Conservation (phyloP, 2,329 filamentous ascomycete species). For the Paraconiothyrium brasiliense region DNA sequence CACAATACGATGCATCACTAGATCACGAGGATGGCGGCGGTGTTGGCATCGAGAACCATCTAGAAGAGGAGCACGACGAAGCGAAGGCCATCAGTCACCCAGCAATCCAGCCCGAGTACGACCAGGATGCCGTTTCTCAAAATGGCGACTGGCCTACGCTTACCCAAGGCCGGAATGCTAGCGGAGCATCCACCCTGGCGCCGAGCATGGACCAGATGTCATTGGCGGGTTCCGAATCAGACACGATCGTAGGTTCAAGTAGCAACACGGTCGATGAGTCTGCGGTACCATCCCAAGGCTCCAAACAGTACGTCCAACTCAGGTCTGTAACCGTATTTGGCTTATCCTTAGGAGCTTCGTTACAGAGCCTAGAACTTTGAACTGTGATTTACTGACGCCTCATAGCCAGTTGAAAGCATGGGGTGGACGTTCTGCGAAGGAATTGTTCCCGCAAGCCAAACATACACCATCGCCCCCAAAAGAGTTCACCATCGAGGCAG, state of each 20-base stretch:
- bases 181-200: conserved; percentile 16
- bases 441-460: conserved; percentile 50
- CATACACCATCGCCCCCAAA: conserved; percentile 32
- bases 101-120: conserved; percentile 36
- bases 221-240: conserved; percentile 23
- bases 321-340: background rate
- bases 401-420: conserved; percentile 32
- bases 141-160: conserved; percentile 34
- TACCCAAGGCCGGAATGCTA: conserved; percentile 11
- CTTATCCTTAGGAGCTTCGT: background rate
- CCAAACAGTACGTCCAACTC: background rate
- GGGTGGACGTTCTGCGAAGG: conserved; percentile 31
- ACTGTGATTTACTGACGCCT: conserved; percentile 2
- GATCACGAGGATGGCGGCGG: conserved; percentile 44
- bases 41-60: conserved; percentile 21
- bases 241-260: conserved; percentile 21
- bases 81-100: conserved; percentile 30
- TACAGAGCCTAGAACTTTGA: background rate
- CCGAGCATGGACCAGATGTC: conserved; percentile 28
- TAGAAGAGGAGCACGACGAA: conserved; percentile 28
- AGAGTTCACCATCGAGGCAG: conserved; percentile 41
- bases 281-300: background rate
- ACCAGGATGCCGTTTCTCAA: conserved; percentile 9
- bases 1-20: conserved; percentile 35
- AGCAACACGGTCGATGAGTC: background rate